Base-by-base conservation (phyloP, 2,329 filamentous ascomycete species). In the Diaporthe citriasiana region DNA sequence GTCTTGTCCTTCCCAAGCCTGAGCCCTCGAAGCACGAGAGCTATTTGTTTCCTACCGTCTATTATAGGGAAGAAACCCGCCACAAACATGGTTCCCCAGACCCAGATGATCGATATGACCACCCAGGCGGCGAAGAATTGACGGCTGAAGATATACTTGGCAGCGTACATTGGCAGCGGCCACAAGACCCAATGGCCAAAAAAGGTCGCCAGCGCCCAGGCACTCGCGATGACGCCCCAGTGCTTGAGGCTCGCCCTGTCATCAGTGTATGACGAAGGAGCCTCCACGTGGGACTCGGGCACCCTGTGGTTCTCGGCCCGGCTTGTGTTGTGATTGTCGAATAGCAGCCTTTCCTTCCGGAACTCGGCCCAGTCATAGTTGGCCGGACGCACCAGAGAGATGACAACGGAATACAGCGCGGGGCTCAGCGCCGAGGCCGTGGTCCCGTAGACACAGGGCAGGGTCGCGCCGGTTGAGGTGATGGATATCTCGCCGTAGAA, bases 151-250 rank as follows among this genome's bases (percentile, higher is more conserved):
- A 89, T 79, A 72, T 89, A 89, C 12, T 84, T 83, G 0, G 86
- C 83, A 0, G 84, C 88, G 76, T 89, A 89, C 87, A 89, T 89
- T 0, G 87, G 87, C 57, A 89, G 79, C 0, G 88, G 88, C 87
- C 87, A 89, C 3, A 89, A 74, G 1, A 89, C 86, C 86, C 86
- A 88, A 70, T 89, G 87, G 0, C 87, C 87, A 0, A 89, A 72
- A 70, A 89, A 89, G 0, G 87, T 89, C 0, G 86, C 86, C 0
- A 82, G 75, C 0, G 86, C 82, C 87, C 87, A 88, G 10, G 83
- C 79, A 0, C 84, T 82, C 0, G 85, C 85, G 65, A 87, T 85
- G 0, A 80, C 80, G 1, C 83, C 83, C 87, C 87, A 89, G 50
- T 83, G 81, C 76, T 85, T 87, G 22, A 87, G 77, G 3, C 82